Evolutionary conservation across 1,139 yeast species (phyloP), one percentile per base, ranked within the genome.

Genomic region (Yamadazyma atlantica): DNA sequence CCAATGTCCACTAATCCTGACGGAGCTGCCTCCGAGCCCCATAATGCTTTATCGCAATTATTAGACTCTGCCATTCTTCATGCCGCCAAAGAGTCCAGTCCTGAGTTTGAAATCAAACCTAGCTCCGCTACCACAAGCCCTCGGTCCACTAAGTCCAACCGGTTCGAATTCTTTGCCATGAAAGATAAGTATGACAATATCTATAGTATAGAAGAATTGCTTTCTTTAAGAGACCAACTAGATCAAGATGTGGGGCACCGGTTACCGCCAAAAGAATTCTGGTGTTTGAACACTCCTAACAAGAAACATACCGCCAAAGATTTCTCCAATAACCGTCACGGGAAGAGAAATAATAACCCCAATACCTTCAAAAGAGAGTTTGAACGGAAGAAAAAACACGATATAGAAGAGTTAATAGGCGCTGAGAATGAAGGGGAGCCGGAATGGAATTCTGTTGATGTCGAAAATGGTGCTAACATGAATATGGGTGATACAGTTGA

Each of bases 401-500:
- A 43, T 30, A 38, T 40, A 9, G 33, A 33, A 7, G 64, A 60
- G 40, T 53, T 64, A 25, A 49, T 64, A 37, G 70, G 64, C 10
- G 73, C 69, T 11, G 67, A 62, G 12, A 73, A 71, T 21, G 77
- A 69, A 35, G 64, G 52, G n/a, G 66, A 65, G 6, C 79, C 80
- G 0, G 80, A 73, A 39, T 79, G 83, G 83, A 71, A 73, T 49
- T 52, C 69, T 8, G 68, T 58, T 1, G 66, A 63, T 15, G 37
- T 58, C 49, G 43, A 53, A 51, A 49, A 72, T 57, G 54, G 39
- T 59, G 35, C 36, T 57, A 66, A 39, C 60, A 73, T 58, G 33
- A 64, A 64, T 38, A 71, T 74, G 65, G 81, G 81, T 13, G 79
- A 75, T 43, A 73, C 85, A 2, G 82, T 80, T 15, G 80, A 79